phyloP scores from a whole-genome alignment of 202 grass and related monocot genomes.

The Panicum hallii region DNA sequence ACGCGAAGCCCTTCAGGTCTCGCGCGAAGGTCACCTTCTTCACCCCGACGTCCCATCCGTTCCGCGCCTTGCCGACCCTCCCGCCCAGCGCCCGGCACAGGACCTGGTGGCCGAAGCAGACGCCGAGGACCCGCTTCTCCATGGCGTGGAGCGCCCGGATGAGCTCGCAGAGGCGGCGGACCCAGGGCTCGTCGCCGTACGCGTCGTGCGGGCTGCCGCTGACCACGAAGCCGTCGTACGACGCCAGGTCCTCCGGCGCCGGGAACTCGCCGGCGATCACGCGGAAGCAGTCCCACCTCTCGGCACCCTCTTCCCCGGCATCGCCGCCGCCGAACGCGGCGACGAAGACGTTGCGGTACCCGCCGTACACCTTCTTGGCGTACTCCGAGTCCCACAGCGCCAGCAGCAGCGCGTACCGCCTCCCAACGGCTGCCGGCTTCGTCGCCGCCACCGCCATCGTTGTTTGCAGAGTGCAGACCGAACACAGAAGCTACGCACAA shows the following conservation, averaged over 20 bases:
- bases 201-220: slow-evolving; percentile 67
- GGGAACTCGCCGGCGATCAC: slow-evolving; percentile 69
- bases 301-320: neutral
- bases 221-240: slow-evolving; percentile 66
- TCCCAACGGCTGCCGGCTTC: neutral
- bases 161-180: slow-evolving; percentile 57
- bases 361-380: slow-evolving; percentile 50
- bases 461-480: too few relatives aligned
- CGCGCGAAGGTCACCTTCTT: slow-evolving; percentile 40
- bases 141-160: slow-evolving; percentile 51
- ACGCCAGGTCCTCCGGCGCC: slow-evolving; percentile 28
- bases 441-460: neutral
- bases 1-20: neutral
- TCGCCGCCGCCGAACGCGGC: neutral
- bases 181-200: slow-evolving; percentile 60
- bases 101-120: slow-evolving; percentile 73
- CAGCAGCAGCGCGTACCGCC: slow-evolving; percentile 54
- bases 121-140: slow-evolving; percentile 63
- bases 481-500: too few relatives aligned
- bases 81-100: slow-evolving; percentile 55
- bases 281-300: slow-evolving; percentile 52
- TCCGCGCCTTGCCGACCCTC: neutral
- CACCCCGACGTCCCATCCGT: slow-evolving; percentile 63
- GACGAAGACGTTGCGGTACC: slow-evolving; percentile 57
- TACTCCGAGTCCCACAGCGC: slow-evolving; percentile 62